phyloP scores from a whole-genome alignment of 192 early-diverging fungal genomes.

The Lobosporangium transversale region DNA sequence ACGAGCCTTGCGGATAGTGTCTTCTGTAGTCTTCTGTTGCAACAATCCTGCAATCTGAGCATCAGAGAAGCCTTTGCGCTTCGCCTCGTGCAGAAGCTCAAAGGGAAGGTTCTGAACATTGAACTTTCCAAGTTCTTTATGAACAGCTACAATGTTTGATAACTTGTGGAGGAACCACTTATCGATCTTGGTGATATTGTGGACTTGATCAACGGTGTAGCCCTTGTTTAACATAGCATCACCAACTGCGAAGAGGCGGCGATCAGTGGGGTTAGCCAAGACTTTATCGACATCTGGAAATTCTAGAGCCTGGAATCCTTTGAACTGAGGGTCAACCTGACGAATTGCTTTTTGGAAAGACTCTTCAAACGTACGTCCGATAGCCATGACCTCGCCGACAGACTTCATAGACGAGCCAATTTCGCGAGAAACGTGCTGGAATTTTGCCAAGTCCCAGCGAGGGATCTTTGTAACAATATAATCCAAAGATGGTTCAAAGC shows the following conservation, averaged over 20 bases:
- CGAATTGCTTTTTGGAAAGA: conserved; percentile 93
- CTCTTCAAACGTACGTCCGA: conserved; percentile 97
- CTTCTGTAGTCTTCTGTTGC: conserved; percentile 61
- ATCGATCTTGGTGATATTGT: conserved; percentile 92
- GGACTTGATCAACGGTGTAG: conserved; percentile 92
- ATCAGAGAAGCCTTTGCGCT: conserved; percentile 93
- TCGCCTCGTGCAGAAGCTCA: conserved; percentile 76
- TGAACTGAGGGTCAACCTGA: conserved; percentile 91
- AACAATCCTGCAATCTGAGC: conserved; percentile 77
- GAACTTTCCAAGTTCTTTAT: conserved; percentile 65
- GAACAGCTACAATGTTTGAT: conserved; percentile 84
- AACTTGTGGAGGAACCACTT: conserved; percentile 98
- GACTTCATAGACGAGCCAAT: conserved; percentile 94
- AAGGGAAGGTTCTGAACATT: conserved; percentile 62
- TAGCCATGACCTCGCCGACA: conserved; percentile 99
- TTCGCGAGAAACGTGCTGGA: conserved; percentile 87
- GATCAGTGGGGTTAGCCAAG: conserved; percentile 89
- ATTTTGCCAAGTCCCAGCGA: conserved; percentile 96
- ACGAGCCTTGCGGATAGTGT: conserved; percentile 77
- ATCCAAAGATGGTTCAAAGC: conserved; percentile 97
- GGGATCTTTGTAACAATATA: conserved; percentile 98
- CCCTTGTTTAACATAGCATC: conserved; percentile 90
- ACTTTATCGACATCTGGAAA: conserved; percentile 84
- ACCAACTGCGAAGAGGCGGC: conserved; percentile 95
- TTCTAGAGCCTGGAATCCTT: conserved; percentile 75